Evolutionary conservation across 371 early-diverging fungal species (phyloP), one percentile per base, ranked within the genome.

Genomic region (Funneliformis caledonium): DNA sequence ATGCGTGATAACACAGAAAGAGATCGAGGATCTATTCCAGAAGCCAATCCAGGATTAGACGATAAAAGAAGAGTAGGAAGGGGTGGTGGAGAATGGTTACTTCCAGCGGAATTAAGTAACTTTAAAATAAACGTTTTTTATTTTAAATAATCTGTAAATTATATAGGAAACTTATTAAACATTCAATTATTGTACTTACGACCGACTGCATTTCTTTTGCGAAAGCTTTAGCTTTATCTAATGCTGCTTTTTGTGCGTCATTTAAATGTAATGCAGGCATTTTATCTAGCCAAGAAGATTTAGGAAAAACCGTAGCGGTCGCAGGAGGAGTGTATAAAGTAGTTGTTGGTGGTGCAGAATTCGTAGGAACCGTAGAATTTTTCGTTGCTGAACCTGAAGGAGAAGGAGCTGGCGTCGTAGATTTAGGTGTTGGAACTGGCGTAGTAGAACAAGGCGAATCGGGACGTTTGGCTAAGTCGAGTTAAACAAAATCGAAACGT

Each of bases 1-100:
- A 95, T 88, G 4, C 95, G 90, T 67, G 92, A 92, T 77, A 94
- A 85, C 14, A 78, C 78, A 16, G 82, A 82, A 45, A 82, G 26
- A 59, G 82, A 77, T 9, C 81, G 81, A 37, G 77, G 76, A 81
- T 81, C 81, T 52, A 73, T 76, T 65, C 81, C 81, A 10, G 76
- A 81, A 14, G 80, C 72, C 42, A 80, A 52, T 43, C 72, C 80
- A 42, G 72, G 80, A 60, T 80, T 80, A 47, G 80, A 72, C 43
- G 80, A 59, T 59, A 72, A 50, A 60, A 80, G 52, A 72, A 72
- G 47, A 60, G 70, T 59, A 26, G 80, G 72, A 19, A 72, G 31
- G 11, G 60, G 70, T 4, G 80, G 80, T 11, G 80, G 80, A 26
- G 80, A 67, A 59, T 45, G 56, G 52, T 52, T 47, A 50, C 33